phyloP scores from a whole-genome alignment of 2,329 filamentous ascomycete genomes.

The Calonectria pteridis region DNA sequence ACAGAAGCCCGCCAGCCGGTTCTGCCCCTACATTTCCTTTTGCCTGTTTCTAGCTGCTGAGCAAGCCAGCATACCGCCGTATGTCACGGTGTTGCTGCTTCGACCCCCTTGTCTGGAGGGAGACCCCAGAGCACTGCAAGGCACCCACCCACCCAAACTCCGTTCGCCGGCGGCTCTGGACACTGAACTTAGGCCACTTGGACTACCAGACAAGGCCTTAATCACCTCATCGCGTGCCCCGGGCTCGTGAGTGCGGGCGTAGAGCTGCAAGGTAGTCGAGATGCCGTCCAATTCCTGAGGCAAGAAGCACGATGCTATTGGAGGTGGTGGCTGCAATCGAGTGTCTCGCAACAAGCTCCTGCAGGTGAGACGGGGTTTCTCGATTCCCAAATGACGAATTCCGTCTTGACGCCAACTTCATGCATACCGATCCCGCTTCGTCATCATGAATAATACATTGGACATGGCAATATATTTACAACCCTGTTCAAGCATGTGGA shows the following conservation, averaged over 20 bases:
- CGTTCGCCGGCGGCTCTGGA: slow-evolving; percentile 10
- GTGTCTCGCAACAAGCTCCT: background rate
- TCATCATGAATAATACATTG: background rate
- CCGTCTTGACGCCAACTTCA: background rate
- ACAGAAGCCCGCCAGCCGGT: background rate
- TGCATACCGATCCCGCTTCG: background rate
- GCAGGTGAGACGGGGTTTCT: slow-evolving; percentile 26
- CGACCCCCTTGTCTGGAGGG: slow-evolving; percentile 8
- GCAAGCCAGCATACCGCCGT: background rate
- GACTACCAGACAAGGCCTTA: background rate
- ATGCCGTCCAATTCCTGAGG: background rate
- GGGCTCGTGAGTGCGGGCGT: slow-evolving; percentile 13
- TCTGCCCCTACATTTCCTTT: background rate
- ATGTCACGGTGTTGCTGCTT: background rate
- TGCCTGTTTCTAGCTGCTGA: background rate
- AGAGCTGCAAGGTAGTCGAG: slow-evolving; percentile 12
- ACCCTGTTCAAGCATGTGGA: background rate
- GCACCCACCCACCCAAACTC: slow-evolving; percentile 10
- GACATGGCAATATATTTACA: background rate
- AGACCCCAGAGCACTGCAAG: slow-evolving; percentile 17
- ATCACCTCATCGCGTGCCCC: slow-evolving; percentile 24
- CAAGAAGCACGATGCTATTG: background rate
- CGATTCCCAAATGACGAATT: slow-evolving; percentile 14
- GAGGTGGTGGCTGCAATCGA: background rate
- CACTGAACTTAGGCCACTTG: slow-evolving; percentile 9